Conservation (phyloP, 306 rosid genomes). For the Cicer bijugum region DNA sequence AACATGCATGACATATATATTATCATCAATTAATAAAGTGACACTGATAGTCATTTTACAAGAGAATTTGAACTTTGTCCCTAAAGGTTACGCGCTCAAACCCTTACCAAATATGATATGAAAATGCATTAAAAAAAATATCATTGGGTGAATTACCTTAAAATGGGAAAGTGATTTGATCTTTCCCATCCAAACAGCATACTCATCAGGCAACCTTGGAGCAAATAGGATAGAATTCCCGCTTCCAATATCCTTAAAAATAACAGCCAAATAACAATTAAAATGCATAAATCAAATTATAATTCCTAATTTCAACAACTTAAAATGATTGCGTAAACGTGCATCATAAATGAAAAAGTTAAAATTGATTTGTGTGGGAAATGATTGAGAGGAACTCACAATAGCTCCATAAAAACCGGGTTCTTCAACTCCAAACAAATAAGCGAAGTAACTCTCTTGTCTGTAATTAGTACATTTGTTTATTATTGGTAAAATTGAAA, state of each 20-base stretch:
- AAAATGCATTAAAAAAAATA: not conserved
- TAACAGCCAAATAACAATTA: conserved; percentile 4
- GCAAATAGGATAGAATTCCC: conserved; percentile 77
- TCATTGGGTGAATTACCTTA: conserved; percentile 56
- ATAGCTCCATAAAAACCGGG: conserved; percentile 93
- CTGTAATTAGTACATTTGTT: conserved; percentile 37
- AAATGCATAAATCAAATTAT: conserved; percentile 3
- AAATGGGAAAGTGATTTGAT: conserved; percentile 62
- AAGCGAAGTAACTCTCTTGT: conserved; percentile 96
- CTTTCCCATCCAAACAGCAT: conserved; percentile 93
- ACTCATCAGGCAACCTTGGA: conserved; percentile 80
- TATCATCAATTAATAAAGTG: not conserved
- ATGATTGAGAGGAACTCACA: conserved; percentile 51
- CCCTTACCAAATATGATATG: not conserved
- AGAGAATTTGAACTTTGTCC: too few species aligned
- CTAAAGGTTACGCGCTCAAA: too few species aligned
- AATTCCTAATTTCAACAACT: not conserved
- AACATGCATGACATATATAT: not conserved
- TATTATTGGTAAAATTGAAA: conserved; percentile 19
- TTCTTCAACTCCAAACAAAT: conserved; percentile 81
- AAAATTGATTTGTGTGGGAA: too few species aligned
- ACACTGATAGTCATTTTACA: too few species aligned
- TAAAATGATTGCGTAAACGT: not conserved
- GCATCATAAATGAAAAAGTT: not conserved
- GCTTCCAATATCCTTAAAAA: conserved; percentile 65